phyloP scores from a whole-genome alignment of 176 grass and related monocot genomes.

The Carex kokanica region DNA sequence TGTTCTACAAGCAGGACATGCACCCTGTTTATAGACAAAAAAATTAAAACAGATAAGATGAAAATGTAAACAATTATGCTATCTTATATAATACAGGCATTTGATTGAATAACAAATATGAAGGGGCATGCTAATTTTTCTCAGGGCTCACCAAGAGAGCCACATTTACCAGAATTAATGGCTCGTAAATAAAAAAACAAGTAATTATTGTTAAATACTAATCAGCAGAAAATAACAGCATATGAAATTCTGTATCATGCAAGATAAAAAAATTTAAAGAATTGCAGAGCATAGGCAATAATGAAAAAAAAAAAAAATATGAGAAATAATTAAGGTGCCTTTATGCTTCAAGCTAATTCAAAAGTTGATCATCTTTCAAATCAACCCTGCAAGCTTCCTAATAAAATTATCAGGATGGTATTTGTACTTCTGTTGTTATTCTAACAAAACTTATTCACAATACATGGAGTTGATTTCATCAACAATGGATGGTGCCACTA shows the following conservation, averaged over 20 bases:
- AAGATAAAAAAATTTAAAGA: background rate
- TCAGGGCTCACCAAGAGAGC: background rate
- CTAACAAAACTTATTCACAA: background rate
- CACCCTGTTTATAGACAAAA: slow-evolving; percentile 43
- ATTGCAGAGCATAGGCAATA: background rate
- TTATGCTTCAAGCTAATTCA: background rate
- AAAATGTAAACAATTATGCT: background rate
- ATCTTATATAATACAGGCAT: background rate
- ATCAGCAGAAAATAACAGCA: background rate
- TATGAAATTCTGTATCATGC: background rate
- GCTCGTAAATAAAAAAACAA: background rate
- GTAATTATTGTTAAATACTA: background rate
- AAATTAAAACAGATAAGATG: background rate
- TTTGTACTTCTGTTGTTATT: background rate
- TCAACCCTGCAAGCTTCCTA: background rate
- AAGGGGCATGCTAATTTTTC: background rate
- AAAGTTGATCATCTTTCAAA: background rate
- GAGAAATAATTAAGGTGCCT: background rate
- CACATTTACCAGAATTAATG: background rate
- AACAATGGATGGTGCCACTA: background rate
- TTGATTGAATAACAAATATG: background rate
- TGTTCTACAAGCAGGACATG: slow-evolving; percentile 83
- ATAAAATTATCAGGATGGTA: background rate
- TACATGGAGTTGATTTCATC: background rate
- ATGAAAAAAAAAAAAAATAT: background rate